A percentile compares a stretch with the other conserved stretches of the same genome.
Evolutionary conservation across 495 filamentous ascomycete species (phyloP).

Genomic region (Friedmanniomyces simplex): DNA sequence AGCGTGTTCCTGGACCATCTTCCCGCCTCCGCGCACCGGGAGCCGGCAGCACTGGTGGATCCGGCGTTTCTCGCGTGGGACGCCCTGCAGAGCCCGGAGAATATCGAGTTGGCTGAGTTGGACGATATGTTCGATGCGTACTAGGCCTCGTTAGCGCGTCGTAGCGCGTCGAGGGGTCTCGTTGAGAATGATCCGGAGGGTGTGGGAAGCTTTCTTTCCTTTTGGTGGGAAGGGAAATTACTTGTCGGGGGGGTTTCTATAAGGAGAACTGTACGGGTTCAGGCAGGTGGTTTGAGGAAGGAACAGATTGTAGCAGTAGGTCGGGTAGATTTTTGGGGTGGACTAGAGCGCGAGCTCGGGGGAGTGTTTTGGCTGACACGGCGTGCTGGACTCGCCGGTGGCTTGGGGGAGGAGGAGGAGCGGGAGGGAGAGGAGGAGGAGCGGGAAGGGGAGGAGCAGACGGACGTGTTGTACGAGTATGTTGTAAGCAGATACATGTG

Average conservation of each 20-base stretch:
- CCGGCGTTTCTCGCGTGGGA: conserved; percentile 36
- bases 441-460: too few species aligned
- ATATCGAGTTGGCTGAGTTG: conserved; percentile 81
- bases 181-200: background rate
- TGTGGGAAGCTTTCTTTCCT: too few species aligned
- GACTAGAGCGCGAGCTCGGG: conserved; percentile 5
- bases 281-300: too few species aligned
- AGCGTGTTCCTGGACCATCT: background rate
- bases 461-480: conserved; percentile 6
- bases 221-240: too few species aligned
- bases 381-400: background rate
- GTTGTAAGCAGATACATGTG: too few species aligned
- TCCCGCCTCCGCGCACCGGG: too few species aligned
- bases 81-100: conserved; percentile 74
- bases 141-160: background rate
- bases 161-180: background rate
- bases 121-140: conserved; percentile 64
- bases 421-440: too few species aligned
- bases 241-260: too few species aligned
- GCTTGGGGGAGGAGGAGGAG: background rate
- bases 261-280: too few species aligned
- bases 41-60: background rate
- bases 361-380: background rate
- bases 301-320: too few species aligned
- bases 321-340: too few species aligned